phyloP scores from a whole-genome alignment of 352 stramenopile genomes.

The Pythium pyrilobum region DNA sequence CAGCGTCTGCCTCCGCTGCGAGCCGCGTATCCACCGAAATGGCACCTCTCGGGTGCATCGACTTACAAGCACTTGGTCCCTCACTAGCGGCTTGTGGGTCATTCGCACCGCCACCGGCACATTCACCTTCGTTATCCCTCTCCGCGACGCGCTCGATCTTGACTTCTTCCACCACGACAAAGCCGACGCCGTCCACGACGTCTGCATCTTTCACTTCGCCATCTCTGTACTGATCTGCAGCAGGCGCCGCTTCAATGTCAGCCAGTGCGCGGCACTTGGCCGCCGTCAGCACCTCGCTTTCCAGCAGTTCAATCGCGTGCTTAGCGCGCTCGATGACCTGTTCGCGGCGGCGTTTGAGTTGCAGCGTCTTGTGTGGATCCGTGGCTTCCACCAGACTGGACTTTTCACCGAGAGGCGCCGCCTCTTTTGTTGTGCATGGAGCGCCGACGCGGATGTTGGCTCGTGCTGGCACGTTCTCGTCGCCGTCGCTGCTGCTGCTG shows the following conservation, averaged over 20 bases:
- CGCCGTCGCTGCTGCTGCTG: not conserved
- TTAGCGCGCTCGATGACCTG: conserved; percentile 15
- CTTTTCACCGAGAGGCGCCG: not conserved
- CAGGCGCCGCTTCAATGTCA: not conserved
- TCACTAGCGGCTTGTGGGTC: not conserved
- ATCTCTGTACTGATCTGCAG: not conserved
- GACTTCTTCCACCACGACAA: not conserved
- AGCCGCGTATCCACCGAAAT: conserved; percentile 19
- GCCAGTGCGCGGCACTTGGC: not conserved
- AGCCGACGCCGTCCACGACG: not conserved
- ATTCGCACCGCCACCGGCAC: not conserved
- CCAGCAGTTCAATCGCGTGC: conserved; percentile 12
- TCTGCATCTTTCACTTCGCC: not conserved
- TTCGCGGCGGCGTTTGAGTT: conserved; percentile 13
- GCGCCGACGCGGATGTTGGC: conserved; percentile 1
- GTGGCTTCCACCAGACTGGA: not conserved
- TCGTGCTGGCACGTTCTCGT: conserved; percentile 10
- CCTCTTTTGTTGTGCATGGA: no score
- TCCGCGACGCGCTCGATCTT: not conserved
- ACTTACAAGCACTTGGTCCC: not conserved
- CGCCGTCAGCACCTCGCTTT: conserved; percentile 10
- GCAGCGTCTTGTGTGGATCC: not conserved
- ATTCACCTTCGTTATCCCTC: not conserved
- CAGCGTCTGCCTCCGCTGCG: not conserved
- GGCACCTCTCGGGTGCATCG: not conserved